These are phyloP conservation scores for Trypanosoma theileri DNA, from an alignment of 208 protist genomes.

Conservation along the genomic window DNA sequence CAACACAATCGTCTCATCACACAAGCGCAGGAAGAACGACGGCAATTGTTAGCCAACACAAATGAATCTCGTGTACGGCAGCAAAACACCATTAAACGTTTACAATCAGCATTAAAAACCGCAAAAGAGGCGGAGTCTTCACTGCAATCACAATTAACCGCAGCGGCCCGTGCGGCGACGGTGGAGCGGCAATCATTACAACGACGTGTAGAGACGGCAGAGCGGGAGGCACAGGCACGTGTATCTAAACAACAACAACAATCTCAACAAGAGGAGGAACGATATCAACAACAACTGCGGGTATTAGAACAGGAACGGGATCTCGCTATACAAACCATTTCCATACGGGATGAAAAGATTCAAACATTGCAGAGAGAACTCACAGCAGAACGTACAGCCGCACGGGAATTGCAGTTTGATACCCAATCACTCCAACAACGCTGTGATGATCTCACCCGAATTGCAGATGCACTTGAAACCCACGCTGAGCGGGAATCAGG, in stretches of 20 bases:
- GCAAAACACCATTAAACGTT: conserved; percentile 10
- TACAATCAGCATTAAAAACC: conserved; percentile 14
- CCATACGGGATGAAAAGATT: background rate
- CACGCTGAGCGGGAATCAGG: conserved; percentile 12
- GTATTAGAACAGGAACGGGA: conserved; percentile 14
- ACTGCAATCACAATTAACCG: conserved; percentile 13
- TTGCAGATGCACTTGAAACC: conserved; percentile 15
- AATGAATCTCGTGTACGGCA: conserved; percentile 13
- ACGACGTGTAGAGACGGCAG: conserved; percentile 18
- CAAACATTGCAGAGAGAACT: conserved; percentile 6
- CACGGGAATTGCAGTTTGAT: conserved; percentile 25
- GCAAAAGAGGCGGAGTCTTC: background rate
- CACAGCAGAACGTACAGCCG: background rate
- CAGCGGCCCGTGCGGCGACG: background rate
- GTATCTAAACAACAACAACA: conserved; percentile 3
- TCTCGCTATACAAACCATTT: background rate
- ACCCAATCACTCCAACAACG: conserved; percentile 14
- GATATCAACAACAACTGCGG: conserved; percentile 8
- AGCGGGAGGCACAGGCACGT: conserved; percentile 7
- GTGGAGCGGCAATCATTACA: conserved; percentile 19
- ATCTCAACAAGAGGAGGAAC: background rate
- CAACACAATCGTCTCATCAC: background rate
- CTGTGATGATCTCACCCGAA: conserved; percentile 21
- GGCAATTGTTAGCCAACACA: background rate
- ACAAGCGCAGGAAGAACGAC: conserved; percentile 19